Evolutionary conservation across 179 eudicot genomes (phyloP).

Genomic region (Gypsophila paniculata): DNA sequence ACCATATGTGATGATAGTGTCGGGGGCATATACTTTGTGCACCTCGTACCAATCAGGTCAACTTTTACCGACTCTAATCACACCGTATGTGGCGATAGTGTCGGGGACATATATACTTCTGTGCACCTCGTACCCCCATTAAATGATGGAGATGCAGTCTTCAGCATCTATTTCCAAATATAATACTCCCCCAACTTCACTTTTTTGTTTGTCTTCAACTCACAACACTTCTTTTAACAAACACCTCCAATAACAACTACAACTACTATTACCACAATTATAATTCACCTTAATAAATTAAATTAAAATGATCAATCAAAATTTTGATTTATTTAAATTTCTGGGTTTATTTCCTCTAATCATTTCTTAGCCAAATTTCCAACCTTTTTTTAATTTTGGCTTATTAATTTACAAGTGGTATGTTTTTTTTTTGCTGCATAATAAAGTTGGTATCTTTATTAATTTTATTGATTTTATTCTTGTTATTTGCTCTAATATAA

Average conservation of each 20-base stretch:
- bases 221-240: not conserved
- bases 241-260: not conserved
- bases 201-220: not conserved
- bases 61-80: too few relatives aligned
- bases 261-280: not conserved
- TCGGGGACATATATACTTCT: not conserved
- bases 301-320: not conserved
- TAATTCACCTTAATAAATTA: not conserved
- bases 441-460: constrained; percentile 4
- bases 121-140: constrained; percentile 15
- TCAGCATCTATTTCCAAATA: too few relatives aligned
- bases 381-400: not conserved
- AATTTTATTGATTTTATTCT: not conserved
- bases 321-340: constrained; percentile 11
- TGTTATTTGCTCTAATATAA: not conserved
- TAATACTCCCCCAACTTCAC: too few relatives aligned
- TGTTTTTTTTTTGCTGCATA: not conserved
- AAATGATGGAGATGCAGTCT: too few relatives aligned
- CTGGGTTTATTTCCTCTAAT: constrained; percentile 28
- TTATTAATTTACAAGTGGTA: constrained; percentile 13
- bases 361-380: constrained; percentile 12
- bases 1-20: too few relatives aligned
- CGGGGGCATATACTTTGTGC: too few relatives aligned
- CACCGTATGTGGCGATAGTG: not conserved
- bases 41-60: too few relatives aligned